Evolutionary conservation across 768 basidiomycete species (phyloP).

Genomic region (Suillus subalutaceus): DNA sequence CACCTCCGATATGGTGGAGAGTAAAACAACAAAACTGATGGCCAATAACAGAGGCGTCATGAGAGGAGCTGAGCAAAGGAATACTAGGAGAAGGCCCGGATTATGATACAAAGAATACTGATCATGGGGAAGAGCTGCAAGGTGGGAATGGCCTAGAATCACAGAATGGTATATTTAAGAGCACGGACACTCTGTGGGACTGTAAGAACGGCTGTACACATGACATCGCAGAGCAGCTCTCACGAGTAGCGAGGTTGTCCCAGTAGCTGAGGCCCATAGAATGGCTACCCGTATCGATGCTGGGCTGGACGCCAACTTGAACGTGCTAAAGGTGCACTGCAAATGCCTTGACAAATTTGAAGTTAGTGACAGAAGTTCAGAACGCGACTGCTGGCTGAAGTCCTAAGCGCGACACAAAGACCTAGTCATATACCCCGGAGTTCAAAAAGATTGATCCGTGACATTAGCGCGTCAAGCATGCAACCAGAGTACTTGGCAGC

Average conservation of each 20-base stretch:
- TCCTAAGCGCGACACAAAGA: background rate
- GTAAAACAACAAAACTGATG: constrained; percentile 18
- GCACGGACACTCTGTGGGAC: constrained; percentile 11
- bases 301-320: too few relatives aligned
- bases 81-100: constrained; percentile 5
- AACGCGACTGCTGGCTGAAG: background rate
- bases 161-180: constrained; percentile 15
- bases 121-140: constrained; percentile 13
- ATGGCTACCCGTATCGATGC: too few relatives aligned
- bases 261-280: background rate
- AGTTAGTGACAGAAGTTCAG: background rate
- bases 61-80: constrained; percentile 14
- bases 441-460: background rate
- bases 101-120: constrained; percentile 12
- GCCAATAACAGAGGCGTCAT: constrained; percentile 14
- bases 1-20: constrained; percentile 15
- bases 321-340: background rate
- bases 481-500: background rate
- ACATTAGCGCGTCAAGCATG: background rate
- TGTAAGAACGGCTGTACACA: background rate
- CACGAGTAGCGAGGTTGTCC: background rate
- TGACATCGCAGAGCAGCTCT: background rate
- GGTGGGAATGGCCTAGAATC: constrained; percentile 14
- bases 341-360: background rate
- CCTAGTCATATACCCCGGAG: background rate